Percentiles rank a stretch among this genome's conserved stretches.
Conservation (phyloP, 306 rosid genomes). For the Clitoria ternatea region DNA sequence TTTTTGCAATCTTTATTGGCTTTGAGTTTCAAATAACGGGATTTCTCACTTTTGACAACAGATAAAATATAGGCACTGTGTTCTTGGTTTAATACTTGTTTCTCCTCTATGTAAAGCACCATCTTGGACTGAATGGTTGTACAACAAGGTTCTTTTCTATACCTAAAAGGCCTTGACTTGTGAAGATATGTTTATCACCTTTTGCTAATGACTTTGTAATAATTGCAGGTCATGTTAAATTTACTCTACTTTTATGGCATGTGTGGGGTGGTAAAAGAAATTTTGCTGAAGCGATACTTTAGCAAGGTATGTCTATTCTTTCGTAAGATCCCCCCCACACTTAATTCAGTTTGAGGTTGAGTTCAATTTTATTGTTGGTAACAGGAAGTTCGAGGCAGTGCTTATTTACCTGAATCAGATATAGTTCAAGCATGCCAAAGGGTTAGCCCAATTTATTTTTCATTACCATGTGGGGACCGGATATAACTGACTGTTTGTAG, state of each 20-base stretch:
- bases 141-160: constrained; percentile 62
- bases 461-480: background rate
- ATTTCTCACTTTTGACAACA: constrained; percentile 36
- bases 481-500: background rate
- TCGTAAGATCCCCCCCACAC: background rate
- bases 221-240: constrained; percentile 64
- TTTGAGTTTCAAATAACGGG: constrained; percentile 1
- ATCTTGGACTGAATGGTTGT: constrained; percentile 91
- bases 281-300: constrained; percentile 78
- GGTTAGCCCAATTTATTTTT: constrained; percentile 44
- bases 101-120: constrained; percentile 84
- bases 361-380: constrained; percentile 26
- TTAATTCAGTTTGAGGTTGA: background rate
- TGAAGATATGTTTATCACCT: background rate
- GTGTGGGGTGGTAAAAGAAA: constrained; percentile 81
- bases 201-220: constrained; percentile 21
- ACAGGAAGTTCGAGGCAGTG: constrained; percentile 75
- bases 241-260: constrained; percentile 84
- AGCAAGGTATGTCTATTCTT: constrained; percentile 62
- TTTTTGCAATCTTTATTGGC: background rate
- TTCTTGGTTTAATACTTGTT: constrained; percentile 80
- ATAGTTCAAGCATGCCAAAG: constrained; percentile 83
- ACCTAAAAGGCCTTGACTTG: constrained; percentile 1
- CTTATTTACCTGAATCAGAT: constrained; percentile 59
- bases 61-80: constrained; percentile 71